These are phyloP conservation scores for Cicer pinnatifidum DNA, from an alignment of 306 rosid genomes.

Conservation along the genomic window DNA sequence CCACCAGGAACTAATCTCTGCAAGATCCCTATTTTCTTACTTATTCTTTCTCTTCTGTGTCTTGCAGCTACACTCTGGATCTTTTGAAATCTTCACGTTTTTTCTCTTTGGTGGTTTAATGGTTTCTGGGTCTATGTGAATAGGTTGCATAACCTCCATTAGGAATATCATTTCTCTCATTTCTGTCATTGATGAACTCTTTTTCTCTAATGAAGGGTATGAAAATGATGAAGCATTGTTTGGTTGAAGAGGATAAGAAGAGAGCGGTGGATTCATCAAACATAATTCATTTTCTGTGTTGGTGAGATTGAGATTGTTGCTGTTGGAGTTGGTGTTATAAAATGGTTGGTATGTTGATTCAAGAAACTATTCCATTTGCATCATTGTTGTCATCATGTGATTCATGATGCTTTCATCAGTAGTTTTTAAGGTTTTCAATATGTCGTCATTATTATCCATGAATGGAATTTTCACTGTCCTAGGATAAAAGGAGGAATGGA, in stretches of 20 bases:
- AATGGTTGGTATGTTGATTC: constrained; percentile 53
- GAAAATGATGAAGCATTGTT: constrained; percentile 16
- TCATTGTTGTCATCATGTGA: constrained; percentile 71
- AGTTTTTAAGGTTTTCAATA: constrained; percentile 42
- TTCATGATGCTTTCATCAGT: constrained; percentile 53
- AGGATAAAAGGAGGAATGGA: constrained; percentile 38
- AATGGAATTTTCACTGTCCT: background rate
- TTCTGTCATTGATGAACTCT: too few species aligned
- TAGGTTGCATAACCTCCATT: too few species aligned
- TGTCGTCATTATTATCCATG: constrained; percentile 63
- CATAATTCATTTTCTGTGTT: constrained; percentile 43
- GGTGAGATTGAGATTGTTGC: constrained; percentile 11
- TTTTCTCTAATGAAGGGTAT: constrained; percentile 37
- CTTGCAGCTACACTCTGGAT: too few species aligned
- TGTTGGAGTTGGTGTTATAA: constrained; percentile 29
- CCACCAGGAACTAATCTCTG: too few species aligned
- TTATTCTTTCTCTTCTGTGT: too few species aligned
- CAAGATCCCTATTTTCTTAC: too few species aligned
- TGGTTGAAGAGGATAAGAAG: constrained; percentile 31
- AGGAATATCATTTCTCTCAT: too few species aligned
- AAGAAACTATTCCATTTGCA: constrained; percentile 73
- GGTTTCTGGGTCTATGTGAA: too few species aligned
- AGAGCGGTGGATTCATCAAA: constrained; percentile 24
- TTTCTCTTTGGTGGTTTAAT: too few species aligned
- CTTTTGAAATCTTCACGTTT: too few species aligned